Evolutionary conservation across 768 basidiomycete genomes (phyloP).

Genomic region (Fomitopsis pulvina): DNA sequence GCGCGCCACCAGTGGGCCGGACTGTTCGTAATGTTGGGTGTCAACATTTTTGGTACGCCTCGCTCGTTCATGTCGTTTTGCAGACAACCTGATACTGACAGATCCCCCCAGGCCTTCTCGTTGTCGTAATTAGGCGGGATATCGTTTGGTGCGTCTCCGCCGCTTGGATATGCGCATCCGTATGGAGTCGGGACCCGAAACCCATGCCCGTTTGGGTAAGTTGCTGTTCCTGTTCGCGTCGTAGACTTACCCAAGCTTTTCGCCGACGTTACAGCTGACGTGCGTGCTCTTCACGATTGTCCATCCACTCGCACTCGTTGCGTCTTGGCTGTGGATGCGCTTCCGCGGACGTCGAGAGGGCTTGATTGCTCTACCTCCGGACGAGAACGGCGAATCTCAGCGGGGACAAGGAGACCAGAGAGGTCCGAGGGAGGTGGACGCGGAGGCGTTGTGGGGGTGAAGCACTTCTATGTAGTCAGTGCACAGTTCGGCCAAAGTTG

Average conservation of each 20-base stretch:
- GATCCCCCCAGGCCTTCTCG: conserved; percentile 36
- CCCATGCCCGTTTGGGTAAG: conserved; percentile 59
- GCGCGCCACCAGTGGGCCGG: conserved; percentile 64
- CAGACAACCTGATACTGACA: background rate
- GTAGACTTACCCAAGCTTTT: background rate
- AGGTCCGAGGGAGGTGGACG: conserved; percentile 14
- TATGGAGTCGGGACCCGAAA: conserved; percentile 58
- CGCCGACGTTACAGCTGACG: conserved; percentile 37
- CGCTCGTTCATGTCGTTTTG: background rate
- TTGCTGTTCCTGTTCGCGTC: conserved; percentile 9
- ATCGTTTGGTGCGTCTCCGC: conserved; percentile 72
- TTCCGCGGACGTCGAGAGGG: conserved; percentile 24
- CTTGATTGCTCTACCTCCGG: conserved; percentile 36
- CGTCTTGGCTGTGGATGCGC: conserved; percentile 30
- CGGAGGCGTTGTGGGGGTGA: conserved; percentile 16
- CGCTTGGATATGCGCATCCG: conserved; percentile 63
- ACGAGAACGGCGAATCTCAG: conserved; percentile 20
- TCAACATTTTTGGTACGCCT: conserved; percentile 38
- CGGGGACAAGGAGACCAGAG: conserved; percentile 3
- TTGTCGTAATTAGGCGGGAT: conserved; percentile 53
- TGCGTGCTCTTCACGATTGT: conserved; percentile 57
- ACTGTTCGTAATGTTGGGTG: conserved; percentile 57
- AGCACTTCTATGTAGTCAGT: no score
- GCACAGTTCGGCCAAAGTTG: no score
- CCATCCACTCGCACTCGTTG: conserved; percentile 55